These are phyloP conservation scores for Zygnema circumcarinatum DNA, from an alignment of 139 green algal species.

Conservation along the genomic window DNA sequence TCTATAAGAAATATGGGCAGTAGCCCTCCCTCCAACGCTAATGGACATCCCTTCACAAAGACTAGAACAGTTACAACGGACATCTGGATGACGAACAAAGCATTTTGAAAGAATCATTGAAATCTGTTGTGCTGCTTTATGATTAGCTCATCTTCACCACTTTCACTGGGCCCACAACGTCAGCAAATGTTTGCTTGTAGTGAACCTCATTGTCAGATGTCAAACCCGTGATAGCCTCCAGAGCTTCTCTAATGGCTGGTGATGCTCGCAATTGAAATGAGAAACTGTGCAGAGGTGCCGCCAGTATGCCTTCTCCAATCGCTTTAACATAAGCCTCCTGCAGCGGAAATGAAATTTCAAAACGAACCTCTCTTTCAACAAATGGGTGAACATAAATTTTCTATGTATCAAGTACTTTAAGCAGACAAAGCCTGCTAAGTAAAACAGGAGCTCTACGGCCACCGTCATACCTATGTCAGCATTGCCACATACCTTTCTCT, in stretches of 20 bases:
- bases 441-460: too few species aligned
- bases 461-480: too few species aligned
- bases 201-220: background rate
- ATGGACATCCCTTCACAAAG: too few species aligned
- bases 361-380: background rate
- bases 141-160: background rate
- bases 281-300: constrained; percentile 18
- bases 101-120: background rate
- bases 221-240: background rate
- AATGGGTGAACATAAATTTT: background rate
- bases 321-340: constrained; percentile 43
- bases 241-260: background rate
- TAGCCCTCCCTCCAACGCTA: background rate
- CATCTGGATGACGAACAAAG: too few species aligned
- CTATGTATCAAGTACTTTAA: background rate
- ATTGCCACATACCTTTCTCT: too few species aligned
- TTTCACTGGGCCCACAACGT: too few species aligned
- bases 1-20: background rate
- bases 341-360: constrained; percentile 3
- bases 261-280: constrained; percentile 12
- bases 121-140: background rate
- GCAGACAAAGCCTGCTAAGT: too few species aligned
- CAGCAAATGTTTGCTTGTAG: background rate
- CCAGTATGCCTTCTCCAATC: constrained; percentile 14
- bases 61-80: too few species aligned